Evolutionary conservation across 2,329 filamentous ascomycete genomes (phyloP), one percentile per base, ranked within the genome.

Genomic region (Fusarium xyrophilum): DNA sequence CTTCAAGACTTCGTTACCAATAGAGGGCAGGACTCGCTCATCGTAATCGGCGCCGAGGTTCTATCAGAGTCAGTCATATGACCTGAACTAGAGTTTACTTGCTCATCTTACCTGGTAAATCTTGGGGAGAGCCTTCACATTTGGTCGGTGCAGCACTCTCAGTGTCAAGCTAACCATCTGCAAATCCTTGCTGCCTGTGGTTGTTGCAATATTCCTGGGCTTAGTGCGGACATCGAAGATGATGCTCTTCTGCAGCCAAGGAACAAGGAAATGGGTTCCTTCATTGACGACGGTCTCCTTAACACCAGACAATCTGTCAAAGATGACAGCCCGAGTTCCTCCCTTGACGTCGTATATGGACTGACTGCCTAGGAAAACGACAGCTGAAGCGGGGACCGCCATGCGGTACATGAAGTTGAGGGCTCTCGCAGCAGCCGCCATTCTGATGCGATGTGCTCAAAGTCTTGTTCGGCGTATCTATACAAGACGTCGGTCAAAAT

Each of bases 131-230:
- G 90, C 88, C 85, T 93, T 89, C 75, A 99, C 95, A 60, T 97
- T 95, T 9, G 96, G 96, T 74, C 96, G 88, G 83, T 98, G 95
- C 80, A 99, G 82, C 70, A 99, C 96, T 81, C 96, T 88, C 79
- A 99, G 86, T 56, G 96, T 99, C 86, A 99, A 87, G 86, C 93
- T 97, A 77, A 99, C 96, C 96, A 99, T 99, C 85, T 99, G 96
- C 86, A 99, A 82, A 83, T 99, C 96, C 88, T 99, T 99, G 87
- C 91, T 95, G 62, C 96, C 96, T 15, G 96, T 99, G 27, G 96
- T 99, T 30, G 96, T 99, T 72, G 92, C 93, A 79, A 99, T 98
- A 80, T 97, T 98, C 78, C 96, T 88, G 66, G 96, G 96, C 87
- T 97, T 96, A 60, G 96, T 99, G 69, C 96, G 91, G 71, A 99